These are phyloP conservation scores for Biscogniauxia sp. DNA, from an alignment of 2,329 filamentous ascomycete genomes.

Conservation along the genomic window DNA sequence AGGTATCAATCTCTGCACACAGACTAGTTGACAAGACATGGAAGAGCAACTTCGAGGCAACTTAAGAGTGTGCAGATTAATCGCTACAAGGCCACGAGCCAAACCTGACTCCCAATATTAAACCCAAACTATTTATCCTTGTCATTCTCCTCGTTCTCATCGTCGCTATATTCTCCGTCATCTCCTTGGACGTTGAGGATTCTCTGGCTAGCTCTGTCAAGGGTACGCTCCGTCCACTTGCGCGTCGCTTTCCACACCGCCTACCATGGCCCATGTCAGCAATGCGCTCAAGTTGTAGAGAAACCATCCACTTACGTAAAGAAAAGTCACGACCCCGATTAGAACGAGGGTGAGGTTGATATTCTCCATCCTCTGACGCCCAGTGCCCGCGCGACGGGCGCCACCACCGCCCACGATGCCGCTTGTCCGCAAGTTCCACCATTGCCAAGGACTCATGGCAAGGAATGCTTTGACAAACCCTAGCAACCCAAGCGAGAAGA, in stretches of 20 bases:
- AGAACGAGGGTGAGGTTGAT: conserved; percentile 77
- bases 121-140: conserved; percentile 20
- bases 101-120: conserved; percentile 16
- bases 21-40: conserved; percentile 95
- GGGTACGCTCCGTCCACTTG: conserved; percentile 66
- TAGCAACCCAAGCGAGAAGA: conserved; percentile 84
- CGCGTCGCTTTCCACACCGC: conserved; percentile 80
- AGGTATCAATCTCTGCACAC: conserved; percentile 77
- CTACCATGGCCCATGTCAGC: conserved; percentile 38
- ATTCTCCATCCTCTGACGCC: conserved; percentile 73
- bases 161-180: conserved; percentile 57
- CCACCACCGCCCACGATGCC: conserved; percentile 53
- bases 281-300: neutral
- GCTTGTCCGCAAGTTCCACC: conserved; percentile 68
- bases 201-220: conserved; percentile 74
- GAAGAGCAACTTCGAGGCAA: conserved; percentile 76
- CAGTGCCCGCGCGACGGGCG: conserved; percentile 57
- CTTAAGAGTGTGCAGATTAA: conserved; percentile 85
- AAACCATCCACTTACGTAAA: conserved; percentile 59
- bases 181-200: conserved; percentile 77
- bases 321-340: conserved; percentile 76
- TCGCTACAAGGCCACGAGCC: conserved; percentile 18
- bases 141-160: conserved; percentile 44
- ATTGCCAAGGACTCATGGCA: conserved; percentile 71
- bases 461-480: conserved; percentile 81